Base-by-base conservation (phyloP, 768 basidiomycete species). In the Psilocybe sp. region DNA sequence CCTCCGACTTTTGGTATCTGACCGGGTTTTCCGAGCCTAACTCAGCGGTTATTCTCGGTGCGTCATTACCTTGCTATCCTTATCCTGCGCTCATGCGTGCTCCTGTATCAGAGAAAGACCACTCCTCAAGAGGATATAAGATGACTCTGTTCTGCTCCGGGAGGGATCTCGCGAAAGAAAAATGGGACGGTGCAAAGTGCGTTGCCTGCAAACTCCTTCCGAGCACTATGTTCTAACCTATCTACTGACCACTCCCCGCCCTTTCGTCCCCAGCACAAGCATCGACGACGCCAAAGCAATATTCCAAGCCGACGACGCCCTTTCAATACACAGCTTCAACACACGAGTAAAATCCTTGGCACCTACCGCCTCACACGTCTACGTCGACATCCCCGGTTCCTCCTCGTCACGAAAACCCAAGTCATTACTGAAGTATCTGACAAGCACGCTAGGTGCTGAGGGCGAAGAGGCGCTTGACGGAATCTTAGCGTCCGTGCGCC, bases 11-110 rank as follows among this genome's bases (percentile, higher is more conserved):
- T 64, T 92, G 88, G 88, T 98, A 99, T 66, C 74, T 99, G 12
- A 97, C 97, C 0, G 97, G 97, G 10, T 97, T 97, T 60, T 83
- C 92, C 50, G 96, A 98, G 63, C 91, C 94, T 1, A 88, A 96
- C 49, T 81, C 96, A 14, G 94, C 91, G 0, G 72, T 98, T 38
- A 76, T 98, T 35, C 75, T 99, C 40, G 84, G 92, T 90, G 44
- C 34, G 74, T 51, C 31, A 3, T 18, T 18, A 18, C 5, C 16
- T 48, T 38, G 14, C 16, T 45, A 28, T 45, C 32, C 18, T 23
- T 20, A 44, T 11, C 20, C 35, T 23, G 20, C 46, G 35, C 47
- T 40, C 31, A 47, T 16, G 15, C 14, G 36, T 13, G 12, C 48
- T 5, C 59, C 32, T 14, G 10, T 19, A 36, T 37, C 13, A 90